phyloP scores from a whole-genome alignment of 192 early-diverging fungal species.

The Coemansia sp. region DNA sequence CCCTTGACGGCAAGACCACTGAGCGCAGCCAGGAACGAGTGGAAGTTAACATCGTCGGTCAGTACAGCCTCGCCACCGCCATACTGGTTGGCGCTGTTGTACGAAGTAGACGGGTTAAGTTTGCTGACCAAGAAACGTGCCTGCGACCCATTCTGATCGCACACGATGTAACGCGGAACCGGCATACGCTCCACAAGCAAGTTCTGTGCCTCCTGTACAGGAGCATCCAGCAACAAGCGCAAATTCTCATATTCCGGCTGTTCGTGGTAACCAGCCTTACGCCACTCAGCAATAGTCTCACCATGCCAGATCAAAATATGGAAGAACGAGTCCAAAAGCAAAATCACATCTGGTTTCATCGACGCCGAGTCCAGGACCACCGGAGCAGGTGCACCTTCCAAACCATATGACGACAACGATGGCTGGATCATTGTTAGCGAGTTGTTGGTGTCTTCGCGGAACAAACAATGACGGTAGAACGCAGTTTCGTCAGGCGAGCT shows the following conservation, averaged over 20 bases:
- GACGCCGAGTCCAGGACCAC: slow-evolving; percentile 98
- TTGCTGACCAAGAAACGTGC: slow-evolving; percentile 97
- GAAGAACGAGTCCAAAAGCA: slow-evolving; percentile 98
- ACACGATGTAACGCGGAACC: slow-evolving; percentile 96
- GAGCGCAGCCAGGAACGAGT: slow-evolving; percentile 94
- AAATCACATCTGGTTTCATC: slow-evolving; percentile 88
- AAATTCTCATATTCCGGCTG: slow-evolving; percentile 94
- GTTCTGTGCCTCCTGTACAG: slow-evolving; percentile 87
- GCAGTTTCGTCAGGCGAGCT: slow-evolving; percentile 98
- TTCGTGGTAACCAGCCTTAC: slow-evolving; percentile 94
- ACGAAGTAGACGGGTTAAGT: slow-evolving; percentile 96
- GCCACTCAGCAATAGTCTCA: slow-evolving; percentile 94
- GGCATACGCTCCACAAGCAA: slow-evolving; percentile 94
- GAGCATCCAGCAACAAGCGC: slow-evolving; percentile 87
- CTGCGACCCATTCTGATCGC: slow-evolving; percentile 95
- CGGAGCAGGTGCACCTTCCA: slow-evolving; percentile 84
- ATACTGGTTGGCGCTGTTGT: slow-evolving; percentile 73
- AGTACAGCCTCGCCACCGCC: slow-evolving; percentile 88
- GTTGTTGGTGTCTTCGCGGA: slow-evolving; percentile 94
- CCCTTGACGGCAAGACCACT: slow-evolving; percentile 56
- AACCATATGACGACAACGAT: slow-evolving; percentile 87
- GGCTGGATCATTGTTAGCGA: slow-evolving; percentile 99
- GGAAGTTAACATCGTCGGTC: slow-evolving; percentile 97
- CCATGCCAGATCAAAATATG: slow-evolving; percentile 99
- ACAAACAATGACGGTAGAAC: slow-evolving; percentile 81